Conservation (phyloP, 2,329 filamentous ascomycete genomes). For the Coleophoma cylindrospora region DNA sequence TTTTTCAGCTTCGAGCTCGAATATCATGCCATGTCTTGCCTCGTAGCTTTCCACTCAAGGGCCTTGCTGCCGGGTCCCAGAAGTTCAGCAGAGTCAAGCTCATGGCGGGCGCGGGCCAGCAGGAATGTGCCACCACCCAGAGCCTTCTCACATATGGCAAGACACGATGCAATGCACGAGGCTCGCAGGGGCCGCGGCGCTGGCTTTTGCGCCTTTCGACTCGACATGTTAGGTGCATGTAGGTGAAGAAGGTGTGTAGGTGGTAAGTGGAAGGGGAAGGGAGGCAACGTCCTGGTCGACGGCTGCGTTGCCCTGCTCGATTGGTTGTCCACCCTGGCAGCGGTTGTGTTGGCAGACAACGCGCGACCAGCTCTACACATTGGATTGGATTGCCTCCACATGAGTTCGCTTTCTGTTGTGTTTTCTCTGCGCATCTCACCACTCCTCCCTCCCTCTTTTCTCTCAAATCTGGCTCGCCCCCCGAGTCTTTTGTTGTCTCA, state of each 20-base stretch:
- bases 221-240: no score
- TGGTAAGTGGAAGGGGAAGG: background rate
- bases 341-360: no score
- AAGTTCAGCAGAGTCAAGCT: no score
- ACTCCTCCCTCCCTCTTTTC: background rate
- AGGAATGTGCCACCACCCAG: background rate
- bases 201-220: background rate
- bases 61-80: no score
- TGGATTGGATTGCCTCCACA: no score
- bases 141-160: background rate
- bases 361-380: no score
- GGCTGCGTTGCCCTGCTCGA: background rate
- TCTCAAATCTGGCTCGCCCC: background rate
- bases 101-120: no score
- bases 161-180: background rate
- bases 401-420: background rate
- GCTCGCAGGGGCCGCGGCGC: background rate
- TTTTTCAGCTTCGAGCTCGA: background rate
- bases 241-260: no score
- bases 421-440: background rate
- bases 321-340: background rate
- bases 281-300: background rate
- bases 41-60: background rate
- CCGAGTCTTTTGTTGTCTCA: background rate
- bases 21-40: background rate